These are phyloP conservation scores for Casuarina cunninghamiana DNA, from an alignment of 306 rosid species.

Conservation along the genomic window DNA sequence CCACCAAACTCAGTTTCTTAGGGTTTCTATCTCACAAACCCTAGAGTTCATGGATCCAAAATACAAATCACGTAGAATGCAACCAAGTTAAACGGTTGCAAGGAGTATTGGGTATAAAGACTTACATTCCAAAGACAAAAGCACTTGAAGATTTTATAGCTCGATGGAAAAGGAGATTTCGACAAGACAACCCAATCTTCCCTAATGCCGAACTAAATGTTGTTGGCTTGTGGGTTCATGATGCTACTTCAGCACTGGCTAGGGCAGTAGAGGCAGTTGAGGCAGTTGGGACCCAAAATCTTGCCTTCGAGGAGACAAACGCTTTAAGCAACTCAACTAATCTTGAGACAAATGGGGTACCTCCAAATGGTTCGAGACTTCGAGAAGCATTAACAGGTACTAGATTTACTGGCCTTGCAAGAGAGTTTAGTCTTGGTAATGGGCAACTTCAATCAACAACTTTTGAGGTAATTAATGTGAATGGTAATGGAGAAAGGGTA, in stretches of 20 bases:
- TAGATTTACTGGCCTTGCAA: slow-evolving; percentile 19
- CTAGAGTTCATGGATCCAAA: too few species aligned
- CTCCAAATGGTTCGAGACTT: slow-evolving; percentile 36
- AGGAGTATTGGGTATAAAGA: slow-evolving; percentile 46
- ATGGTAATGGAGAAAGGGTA: slow-evolving; percentile 35
- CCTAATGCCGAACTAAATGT: slow-evolving; percentile 27
- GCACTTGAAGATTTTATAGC: slow-evolving; percentile 28
- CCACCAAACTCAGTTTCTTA: too few species aligned
- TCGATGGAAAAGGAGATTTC: slow-evolving; percentile 47
- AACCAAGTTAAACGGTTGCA: slow-evolving; percentile 12
- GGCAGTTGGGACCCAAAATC: slow-evolving; percentile 20
- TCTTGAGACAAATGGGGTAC: slow-evolving; percentile 36
- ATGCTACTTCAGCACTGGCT: slow-evolving; percentile 57
- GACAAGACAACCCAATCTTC: slow-evolving; percentile 27
- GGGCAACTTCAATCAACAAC: slow-evolving; percentile 25
- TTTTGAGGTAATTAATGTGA: slow-evolving; percentile 40
- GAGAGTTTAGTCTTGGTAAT: slow-evolving; percentile 18
- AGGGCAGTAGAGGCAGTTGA: slow-evolving; percentile 47
- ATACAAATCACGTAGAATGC: too few species aligned
- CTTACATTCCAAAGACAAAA: slow-evolving; percentile 34
- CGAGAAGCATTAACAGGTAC: slow-evolving; percentile 25
- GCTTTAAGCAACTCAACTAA: slow-evolving; percentile 28
- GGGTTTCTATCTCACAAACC: too few species aligned
- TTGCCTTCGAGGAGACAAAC: not conserved
- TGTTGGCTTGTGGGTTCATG: slow-evolving; percentile 61